Percentiles rank a stretch among this genome's conserved stretches.
These are phyloP conservation scores for Anthracocystis walkeri DNA, from an alignment of 1,284 basidiomycete genomes.

Conservation along the genomic window DNA sequence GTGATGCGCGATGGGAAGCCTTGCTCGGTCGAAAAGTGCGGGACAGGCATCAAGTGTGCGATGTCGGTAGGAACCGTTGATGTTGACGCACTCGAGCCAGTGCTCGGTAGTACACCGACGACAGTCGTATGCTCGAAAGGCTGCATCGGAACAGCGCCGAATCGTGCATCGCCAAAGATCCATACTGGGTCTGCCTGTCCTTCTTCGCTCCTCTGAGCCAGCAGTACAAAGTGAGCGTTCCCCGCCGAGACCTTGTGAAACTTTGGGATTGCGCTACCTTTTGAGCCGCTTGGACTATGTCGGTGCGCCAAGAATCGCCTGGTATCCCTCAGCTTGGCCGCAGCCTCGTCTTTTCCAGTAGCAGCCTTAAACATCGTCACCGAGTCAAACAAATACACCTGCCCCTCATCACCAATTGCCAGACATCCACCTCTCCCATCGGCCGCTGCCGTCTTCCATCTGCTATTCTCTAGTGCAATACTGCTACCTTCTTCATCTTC, in stretches of 20 bases:
- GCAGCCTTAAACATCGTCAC: constrained; percentile 4
- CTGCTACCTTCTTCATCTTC: background rate
- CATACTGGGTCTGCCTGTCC: constrained; percentile 6
- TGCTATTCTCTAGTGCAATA: background rate
- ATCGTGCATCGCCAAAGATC: constrained; percentile 36
- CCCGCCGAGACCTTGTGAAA: constrained; percentile 31
- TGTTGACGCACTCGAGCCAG: background rate
- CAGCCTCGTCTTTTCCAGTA: background rate
- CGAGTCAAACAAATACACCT: constrained; percentile 21
- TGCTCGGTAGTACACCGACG: background rate
- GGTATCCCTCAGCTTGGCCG: background rate
- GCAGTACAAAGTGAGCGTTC: constrained; percentile 35
- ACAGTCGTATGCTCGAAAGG: constrained; percentile 3
- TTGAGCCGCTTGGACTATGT: background rate
- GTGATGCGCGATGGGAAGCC: constrained; percentile 19
- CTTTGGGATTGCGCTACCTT: background rate
- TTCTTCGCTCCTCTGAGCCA: constrained; percentile 1
- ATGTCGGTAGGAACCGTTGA: constrained; percentile 5
- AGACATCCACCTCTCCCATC: constrained; percentile 30
- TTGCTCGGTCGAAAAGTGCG: constrained; percentile 13
- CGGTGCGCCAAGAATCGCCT: background rate
- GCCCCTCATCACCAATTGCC: constrained; percentile 11
- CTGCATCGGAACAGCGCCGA: constrained; percentile 25
- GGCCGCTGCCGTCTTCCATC: constrained; percentile 20
- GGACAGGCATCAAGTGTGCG: constrained; percentile 19